Base-by-base conservation (phyloP, 805 yeast genomes). In the Monosporozyma solicola region DNA sequence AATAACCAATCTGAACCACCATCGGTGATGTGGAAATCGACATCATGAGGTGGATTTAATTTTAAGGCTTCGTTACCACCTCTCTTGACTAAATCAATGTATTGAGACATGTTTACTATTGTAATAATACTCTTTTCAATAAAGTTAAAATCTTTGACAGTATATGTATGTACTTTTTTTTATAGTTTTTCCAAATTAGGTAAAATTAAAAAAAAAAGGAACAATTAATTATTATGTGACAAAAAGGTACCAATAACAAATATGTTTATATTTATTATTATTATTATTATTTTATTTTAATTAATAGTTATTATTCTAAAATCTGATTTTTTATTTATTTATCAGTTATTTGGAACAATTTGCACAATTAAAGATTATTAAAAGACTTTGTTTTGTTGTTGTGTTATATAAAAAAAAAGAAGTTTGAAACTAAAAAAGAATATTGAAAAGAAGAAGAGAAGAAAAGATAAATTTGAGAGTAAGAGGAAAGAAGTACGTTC, bases 1-100 rank as follows among this genome's bases (percentile, higher is more conserved):
- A 85, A 83, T 58, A 79, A 74, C 87, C 86, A 83, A 66, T 79
- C 80, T 7, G 86, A 80, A 66, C 87, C 87, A 63, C 80, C 80
- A 9, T 61, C 53, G 10, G 85, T 82, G 37, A 83, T 54, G 53
- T 77, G 78, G 64, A 83, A 77, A 57, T 80, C 85, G 41, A 74
- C 69, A 41, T 65, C 67, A 5, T 70, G 57, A 54, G 76, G 69
- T 11, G 78, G 76, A 60, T 81, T 81, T 51, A 76, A 58, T 4
- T 58, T 54, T 20, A 78, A 61, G 41, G 78, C 81, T 48, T 74
- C 60, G 56, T 76, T 76, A 50, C 68, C 68, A 51, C 63, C 66
- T 56, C 68, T 60, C 50, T 63, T 64, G 48, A 59, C 48, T 48
- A 61, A 52, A 24, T 57, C 62, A 35, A 58, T 51, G 27, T 25